A percentile compares a stretch with the other conserved stretches of the same genome.
Evolutionary conservation across 2,329 filamentous ascomycete genomes (phyloP).

Genomic region (Trichoderma sp.): DNA sequence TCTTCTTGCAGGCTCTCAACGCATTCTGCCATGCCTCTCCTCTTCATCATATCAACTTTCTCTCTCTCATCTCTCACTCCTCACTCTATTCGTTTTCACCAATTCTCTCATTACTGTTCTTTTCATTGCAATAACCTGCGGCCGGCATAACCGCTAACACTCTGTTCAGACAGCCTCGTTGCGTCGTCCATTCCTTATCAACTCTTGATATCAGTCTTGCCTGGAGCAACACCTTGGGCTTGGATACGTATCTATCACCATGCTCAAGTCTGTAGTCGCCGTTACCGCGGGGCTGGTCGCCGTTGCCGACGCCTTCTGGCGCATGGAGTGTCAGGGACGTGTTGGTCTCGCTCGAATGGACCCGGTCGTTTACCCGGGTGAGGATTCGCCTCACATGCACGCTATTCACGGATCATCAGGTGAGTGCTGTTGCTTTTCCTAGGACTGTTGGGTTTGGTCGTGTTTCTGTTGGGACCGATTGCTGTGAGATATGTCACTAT

Average conservation of each 20-base stretch:
- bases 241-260: constrained; percentile 28
- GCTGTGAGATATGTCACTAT: background rate
- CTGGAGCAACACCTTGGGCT: constrained; percentile 23
- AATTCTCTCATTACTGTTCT: background rate
- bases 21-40: background rate
- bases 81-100: background rate
- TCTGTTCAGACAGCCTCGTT: constrained; percentile 33
- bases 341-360: constrained; percentile 71
- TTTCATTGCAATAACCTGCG: background rate
- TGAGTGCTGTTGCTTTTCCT: constrained; percentile 43
- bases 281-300: constrained; percentile 35
- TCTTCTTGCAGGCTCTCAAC: background rate
- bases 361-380: constrained; percentile 65
- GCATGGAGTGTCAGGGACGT: constrained; percentile 75
- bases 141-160: constrained; percentile 1
- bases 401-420: constrained; percentile 71
- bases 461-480: background rate
- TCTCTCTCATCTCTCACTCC: background rate
- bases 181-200: constrained; percentile 36
- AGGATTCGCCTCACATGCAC: constrained; percentile 65
- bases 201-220: constrained; percentile 19
- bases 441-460: constrained; percentile 23
- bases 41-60: background rate
- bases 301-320: constrained; percentile 71
- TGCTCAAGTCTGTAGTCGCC: constrained; percentile 35